These are phyloP conservation scores for Lasiosphaeria miniovina DNA, from an alignment of 495 filamentous ascomycete species.

Conservation along the genomic window DNA sequence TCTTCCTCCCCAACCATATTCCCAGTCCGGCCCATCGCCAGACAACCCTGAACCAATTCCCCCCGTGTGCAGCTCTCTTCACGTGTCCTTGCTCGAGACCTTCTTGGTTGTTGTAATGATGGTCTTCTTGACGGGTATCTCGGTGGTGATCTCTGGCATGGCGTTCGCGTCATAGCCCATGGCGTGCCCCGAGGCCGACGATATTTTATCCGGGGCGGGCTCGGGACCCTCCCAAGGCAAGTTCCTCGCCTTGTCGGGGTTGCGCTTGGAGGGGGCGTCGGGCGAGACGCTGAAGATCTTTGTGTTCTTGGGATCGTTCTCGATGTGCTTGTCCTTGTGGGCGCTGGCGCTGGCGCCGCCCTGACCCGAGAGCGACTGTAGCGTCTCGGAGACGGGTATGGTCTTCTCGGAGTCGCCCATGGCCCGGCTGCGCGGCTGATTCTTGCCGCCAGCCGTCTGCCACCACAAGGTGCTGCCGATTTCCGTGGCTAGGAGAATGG, in stretches of 20 bases:
- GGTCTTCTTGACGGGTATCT: too few relatives aligned
- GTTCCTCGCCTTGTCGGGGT: conserved; percentile 12
- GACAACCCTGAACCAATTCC: too few relatives aligned
- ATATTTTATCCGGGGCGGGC: too few relatives aligned
- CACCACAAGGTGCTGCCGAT: conserved; percentile 21
- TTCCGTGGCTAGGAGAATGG: conserved; percentile 13
- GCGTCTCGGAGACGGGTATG: conserved; percentile 16
- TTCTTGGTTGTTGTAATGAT: too few relatives aligned
- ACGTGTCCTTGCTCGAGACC: too few relatives aligned
- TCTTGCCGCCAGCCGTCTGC: conserved; percentile 23
- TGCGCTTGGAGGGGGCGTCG: conserved; percentile 15
- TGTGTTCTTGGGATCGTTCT: conserved; percentile 19
- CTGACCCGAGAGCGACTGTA: conserved; percentile 14
- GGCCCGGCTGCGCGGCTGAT: conserved; percentile 21
- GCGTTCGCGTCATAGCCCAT: too few relatives aligned
- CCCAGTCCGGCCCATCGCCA: too few relatives aligned
- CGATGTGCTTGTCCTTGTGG: conserved; percentile 1
- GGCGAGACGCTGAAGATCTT: conserved; percentile 5
- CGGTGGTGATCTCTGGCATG: too few relatives aligned
- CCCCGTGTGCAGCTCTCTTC: too few relatives aligned
- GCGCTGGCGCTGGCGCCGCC: conserved; percentile 21
- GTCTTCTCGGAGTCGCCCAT: neutral
- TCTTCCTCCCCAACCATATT: too few relatives aligned
- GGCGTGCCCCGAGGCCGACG: too few relatives aligned
- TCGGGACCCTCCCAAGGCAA: neutral